These are phyloP conservation scores for Chloridella minuta DNA, from an alignment of 352 stramenopile species.

Conservation along the genomic window DNA sequence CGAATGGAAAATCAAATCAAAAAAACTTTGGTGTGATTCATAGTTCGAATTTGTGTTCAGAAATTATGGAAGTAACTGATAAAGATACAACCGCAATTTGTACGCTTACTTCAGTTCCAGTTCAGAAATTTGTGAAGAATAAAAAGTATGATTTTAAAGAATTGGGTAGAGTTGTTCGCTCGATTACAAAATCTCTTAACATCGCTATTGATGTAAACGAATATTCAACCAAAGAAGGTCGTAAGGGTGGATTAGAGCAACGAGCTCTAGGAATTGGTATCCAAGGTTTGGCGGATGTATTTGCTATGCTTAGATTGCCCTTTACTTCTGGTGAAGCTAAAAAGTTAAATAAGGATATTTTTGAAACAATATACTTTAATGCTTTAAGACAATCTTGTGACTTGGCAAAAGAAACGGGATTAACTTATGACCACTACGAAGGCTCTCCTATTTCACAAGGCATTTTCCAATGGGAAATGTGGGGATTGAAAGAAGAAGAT, in stretches of 20 bases:
- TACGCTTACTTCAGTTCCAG: conserved; percentile 82
- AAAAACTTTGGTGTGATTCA: conserved; percentile 98
- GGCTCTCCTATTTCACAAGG: conserved; percentile 78
- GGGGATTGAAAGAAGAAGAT: conserved; percentile 24
- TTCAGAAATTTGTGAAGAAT: conserved; percentile 57
- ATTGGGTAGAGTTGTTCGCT: too few relatives aligned
- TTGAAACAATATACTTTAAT: conserved; percentile 96
- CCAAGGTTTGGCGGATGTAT: conserved; percentile 66
- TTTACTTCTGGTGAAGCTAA: conserved; percentile 61
- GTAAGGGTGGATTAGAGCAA: too few relatives aligned
- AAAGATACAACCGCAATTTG: conserved; percentile 88
- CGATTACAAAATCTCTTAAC: too few relatives aligned
- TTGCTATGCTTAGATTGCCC: conserved; percentile 72
- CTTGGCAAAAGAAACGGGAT: conserved; percentile 51
- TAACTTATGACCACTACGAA: conserved; percentile 66
- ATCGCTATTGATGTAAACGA: too few relatives aligned
- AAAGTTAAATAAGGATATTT: conserved; percentile 89
- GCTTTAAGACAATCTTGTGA: conserved; percentile 72
- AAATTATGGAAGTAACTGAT: conserved; percentile 95
- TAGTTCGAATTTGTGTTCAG: conserved; percentile 91
- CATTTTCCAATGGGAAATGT: conserved; percentile 93
- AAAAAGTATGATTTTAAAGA: too few relatives aligned
- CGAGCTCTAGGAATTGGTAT: too few relatives aligned
- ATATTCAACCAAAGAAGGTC: too few relatives aligned
- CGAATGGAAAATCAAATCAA: conserved; percentile 51